Percentiles rank a stretch among this genome's conserved stretches.
These are phyloP conservation scores for Rhizopogon vesiculosus DNA, from an alignment of 768 basidiomycete genomes.

Conservation along the genomic window DNA sequence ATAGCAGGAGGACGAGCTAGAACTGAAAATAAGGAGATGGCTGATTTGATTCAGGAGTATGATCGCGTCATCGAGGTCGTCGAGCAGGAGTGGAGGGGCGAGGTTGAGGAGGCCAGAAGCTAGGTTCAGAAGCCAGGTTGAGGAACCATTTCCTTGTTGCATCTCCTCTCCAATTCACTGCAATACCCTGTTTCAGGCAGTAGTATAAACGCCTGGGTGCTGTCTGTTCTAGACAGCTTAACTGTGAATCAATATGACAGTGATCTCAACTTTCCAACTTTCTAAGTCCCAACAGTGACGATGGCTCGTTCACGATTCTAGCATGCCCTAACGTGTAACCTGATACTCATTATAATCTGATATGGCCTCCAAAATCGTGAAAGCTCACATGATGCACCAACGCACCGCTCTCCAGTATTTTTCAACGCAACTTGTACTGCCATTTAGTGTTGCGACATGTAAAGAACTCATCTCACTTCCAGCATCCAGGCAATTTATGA, in stretches of 20 bases:
- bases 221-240: too few species aligned
- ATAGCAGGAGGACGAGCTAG: slow-evolving; percentile 84
- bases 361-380: not conserved
- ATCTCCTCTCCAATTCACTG: not conserved
- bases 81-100: slow-evolving; percentile 84
- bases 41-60: slow-evolving; percentile 73
- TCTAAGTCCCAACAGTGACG: too few species aligned
- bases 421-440: slow-evolving; percentile 37
- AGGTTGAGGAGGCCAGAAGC: slow-evolving; percentile 73
- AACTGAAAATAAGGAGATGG: slow-evolving; percentile 73
- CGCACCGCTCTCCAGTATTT: slow-evolving; percentile 63
- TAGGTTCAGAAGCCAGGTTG: slow-evolving; percentile 42
- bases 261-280: too few species aligned
- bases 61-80: slow-evolving; percentile 66
- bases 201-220: too few species aligned
- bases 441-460: slow-evolving; percentile 74
- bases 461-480: slow-evolving; percentile 75
- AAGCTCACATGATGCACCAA: slow-evolving; percentile 74
- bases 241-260: too few species aligned
- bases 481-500: slow-evolving; percentile 68
- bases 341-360: slow-evolving; percentile 20
- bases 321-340: slow-evolving; percentile 73
- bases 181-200: too few species aligned
- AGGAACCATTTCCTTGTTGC: slow-evolving; percentile 48
- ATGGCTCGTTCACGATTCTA: slow-evolving; percentile 42